Base-by-base conservation (phyloP, 1,284 basidiomycete species). In the Trichosporon asahii region DNA sequence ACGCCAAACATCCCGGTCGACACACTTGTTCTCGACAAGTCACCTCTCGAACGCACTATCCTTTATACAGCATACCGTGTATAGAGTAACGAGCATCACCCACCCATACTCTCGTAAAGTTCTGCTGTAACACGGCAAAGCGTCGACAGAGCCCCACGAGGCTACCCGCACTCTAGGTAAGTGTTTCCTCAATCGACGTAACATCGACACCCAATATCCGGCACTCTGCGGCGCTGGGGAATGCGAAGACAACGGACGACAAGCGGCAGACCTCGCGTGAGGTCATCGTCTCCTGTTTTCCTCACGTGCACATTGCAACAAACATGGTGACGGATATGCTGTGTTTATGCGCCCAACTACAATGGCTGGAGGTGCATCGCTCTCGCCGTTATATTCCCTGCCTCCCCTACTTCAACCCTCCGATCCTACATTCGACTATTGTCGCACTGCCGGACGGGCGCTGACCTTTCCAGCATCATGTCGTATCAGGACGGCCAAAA, bases 401-500 rank as follows among this genome's bases (percentile, higher is more conserved):
- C n/a, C n/a, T n/a, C n/a, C n/a, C n/a, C n/a, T n/a, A n/a, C n/a
- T n/a, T n/a, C n/a, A n/a, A 46, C 44, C n/a, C 21, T 18, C 1
- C 14, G 3, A n/a, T 46, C 44, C 9, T 18, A 1, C n/a, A 46
- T n/a, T n/a, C n/a, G n/a, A n/a, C n/a, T 33, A 37, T 7, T 21
- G 21, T 64, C 8, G 7, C 35, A 40, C 6, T 31, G 21, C 53
- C 4, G 3, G 31, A 15, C 21, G 8, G 15, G 15, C n/a, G 57
- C 57, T 61, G 29, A 61, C 57, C 5, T 33, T 12, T 31, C 27
- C 49, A 66, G 31, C 35, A 65, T 9, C 53, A 73, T 73, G 72
- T 69, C 72, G 27, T 68, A 71, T 44, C 68, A 66, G 18, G 67
- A 69, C n/a, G 70, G 70, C 65, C 70, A 70, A 29, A 60, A 67